A percentile compares a stretch with the other conserved stretches of the same genome.
Evolutionary conservation across 305 asterid species (phyloP).

Genomic region (Lippia alba): DNA sequence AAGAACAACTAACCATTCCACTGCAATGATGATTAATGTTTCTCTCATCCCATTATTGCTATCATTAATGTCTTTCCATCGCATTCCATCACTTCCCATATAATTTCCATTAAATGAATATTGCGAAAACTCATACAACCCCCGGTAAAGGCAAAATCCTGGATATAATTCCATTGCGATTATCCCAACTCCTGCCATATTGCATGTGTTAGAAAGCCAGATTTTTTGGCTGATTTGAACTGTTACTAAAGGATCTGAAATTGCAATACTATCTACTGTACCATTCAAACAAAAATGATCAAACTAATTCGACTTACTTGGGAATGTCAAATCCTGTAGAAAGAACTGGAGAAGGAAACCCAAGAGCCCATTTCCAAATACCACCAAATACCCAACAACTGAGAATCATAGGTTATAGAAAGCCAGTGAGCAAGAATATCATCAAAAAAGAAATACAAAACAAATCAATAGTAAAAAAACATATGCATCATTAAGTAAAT

Average conservation of each 20-base stretch:
- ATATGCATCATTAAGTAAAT: constrained; percentile 17
- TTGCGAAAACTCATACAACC: constrained; percentile 87
- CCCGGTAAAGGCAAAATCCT: constrained; percentile 89
- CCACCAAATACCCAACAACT: constrained; percentile 89
- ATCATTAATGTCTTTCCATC: constrained; percentile 79
- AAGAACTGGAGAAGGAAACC: constrained; percentile 91
- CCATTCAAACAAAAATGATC: constrained; percentile 4
- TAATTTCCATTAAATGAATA: constrained; percentile 69
- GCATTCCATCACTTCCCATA: constrained; percentile 92
- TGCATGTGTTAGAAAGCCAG: background rate
- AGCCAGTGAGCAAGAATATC: constrained; percentile 12
- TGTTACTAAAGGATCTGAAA: background rate
- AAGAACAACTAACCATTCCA: constrained; percentile 87
- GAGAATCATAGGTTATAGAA: constrained; percentile 40
- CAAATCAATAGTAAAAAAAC: background rate
- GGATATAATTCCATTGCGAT: constrained; percentile 91
- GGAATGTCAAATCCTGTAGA: constrained; percentile 81
- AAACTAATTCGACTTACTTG: constrained; percentile 64
- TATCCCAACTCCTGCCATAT: constrained; percentile 75
- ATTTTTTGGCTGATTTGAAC: background rate
- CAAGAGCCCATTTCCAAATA: constrained; percentile 88
- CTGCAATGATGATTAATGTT: constrained; percentile 62
- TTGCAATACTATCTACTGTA: background rate
- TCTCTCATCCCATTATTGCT: constrained; percentile 74
- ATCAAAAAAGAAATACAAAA: background rate